A percentile compares a stretch with the other conserved stretches of the same genome.
Evolutionary conservation across 2,329 filamentous ascomycete species (phyloP).

Genomic region (Phialophora tarda): DNA sequence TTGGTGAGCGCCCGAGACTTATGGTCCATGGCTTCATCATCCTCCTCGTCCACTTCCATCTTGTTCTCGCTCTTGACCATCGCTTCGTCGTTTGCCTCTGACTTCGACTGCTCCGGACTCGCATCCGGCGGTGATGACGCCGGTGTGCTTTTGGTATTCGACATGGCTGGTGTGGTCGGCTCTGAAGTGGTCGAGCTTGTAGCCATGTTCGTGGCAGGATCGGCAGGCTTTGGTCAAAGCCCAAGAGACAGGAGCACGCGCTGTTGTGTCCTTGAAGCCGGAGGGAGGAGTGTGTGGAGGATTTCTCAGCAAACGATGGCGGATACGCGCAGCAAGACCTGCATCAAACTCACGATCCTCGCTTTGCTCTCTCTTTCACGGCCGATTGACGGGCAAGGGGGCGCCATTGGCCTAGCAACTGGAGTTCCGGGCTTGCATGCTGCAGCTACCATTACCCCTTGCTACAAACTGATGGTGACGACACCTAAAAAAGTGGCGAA

Average conservation of each 20-base stretch:
- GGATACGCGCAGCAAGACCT: not conserved
- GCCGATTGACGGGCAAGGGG: not conserved
- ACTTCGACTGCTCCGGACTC: conserved; percentile 15
- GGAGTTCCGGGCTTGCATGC: not conserved
- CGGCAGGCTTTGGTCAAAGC: not conserved
- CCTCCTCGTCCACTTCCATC: conserved; percentile 39
- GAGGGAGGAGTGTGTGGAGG: not conserved
- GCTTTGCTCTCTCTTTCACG: not conserved
- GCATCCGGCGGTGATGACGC: conserved; percentile 23
- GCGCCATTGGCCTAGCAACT: not conserved
- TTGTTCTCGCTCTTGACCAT: conserved; percentile 27
- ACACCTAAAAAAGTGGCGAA: conserved; percentile 10
- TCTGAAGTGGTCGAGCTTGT: conserved; percentile 18
- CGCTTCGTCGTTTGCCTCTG: not conserved
- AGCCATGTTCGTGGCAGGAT: conserved; percentile 7
- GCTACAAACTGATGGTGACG: conserved; percentile 20
- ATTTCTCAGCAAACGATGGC: conserved; percentile 17
- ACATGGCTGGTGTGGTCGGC: conserved; percentile 28
- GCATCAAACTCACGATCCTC: conserved; percentile 3
- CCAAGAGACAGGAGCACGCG: not conserved
- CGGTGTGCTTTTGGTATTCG: conserved; percentile 26
- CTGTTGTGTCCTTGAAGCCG: not conserved
- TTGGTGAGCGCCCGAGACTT: conserved; percentile 54
- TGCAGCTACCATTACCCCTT: conserved; percentile 7
- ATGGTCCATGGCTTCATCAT: conserved; percentile 50